phyloP scores from a whole-genome alignment of 1,284 basidiomycete genomes.

The Melanopsichium pennsylvanicum region DNA sequence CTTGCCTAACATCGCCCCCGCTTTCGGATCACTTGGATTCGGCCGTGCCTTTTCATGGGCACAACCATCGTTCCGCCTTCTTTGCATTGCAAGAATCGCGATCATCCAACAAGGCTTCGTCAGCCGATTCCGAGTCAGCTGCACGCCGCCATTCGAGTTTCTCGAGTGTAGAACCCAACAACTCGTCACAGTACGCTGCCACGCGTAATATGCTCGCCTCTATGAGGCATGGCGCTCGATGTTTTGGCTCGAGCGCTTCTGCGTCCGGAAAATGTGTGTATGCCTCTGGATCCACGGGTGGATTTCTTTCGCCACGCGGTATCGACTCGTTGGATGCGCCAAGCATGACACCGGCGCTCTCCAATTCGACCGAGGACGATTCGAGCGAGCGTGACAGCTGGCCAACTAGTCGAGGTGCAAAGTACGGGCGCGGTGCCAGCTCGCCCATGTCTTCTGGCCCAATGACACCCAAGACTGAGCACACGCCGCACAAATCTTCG shows the following conservation, averaged over 20 bases:
- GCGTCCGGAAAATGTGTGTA: conserved; percentile 2
- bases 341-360: conserved; percentile 23
- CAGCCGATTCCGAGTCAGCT: conserved; percentile 6
- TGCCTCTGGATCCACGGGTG: background rate
- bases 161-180: conserved; percentile 38
- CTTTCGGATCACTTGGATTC: conserved; percentile 35
- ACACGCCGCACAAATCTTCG: conserved; percentile 2
- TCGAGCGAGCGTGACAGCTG: conserved; percentile 49
- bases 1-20: conserved; percentile 22
- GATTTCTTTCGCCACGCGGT: background rate
- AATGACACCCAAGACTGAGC: conserved; percentile 13
- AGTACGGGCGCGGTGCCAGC: background rate
- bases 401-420: conserved; percentile 40
- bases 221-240: conserved; percentile 8
- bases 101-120: background rate
- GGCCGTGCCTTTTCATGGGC: conserved; percentile 16
- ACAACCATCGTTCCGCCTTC: conserved; percentile 31
- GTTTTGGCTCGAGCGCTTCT: conserved; percentile 4
- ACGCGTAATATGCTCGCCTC: conserved; percentile 20
- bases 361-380: conserved; percentile 26
- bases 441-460: conserved; percentile 21
- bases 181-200: conserved; percentile 18
- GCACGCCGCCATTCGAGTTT: conserved; percentile 47
- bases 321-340: conserved; percentile 9
- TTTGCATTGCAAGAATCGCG: conserved; percentile 19